Evolutionary conservation across 306 rosid genomes (phyloP).

Genomic region (Vigna hirtella): DNA sequence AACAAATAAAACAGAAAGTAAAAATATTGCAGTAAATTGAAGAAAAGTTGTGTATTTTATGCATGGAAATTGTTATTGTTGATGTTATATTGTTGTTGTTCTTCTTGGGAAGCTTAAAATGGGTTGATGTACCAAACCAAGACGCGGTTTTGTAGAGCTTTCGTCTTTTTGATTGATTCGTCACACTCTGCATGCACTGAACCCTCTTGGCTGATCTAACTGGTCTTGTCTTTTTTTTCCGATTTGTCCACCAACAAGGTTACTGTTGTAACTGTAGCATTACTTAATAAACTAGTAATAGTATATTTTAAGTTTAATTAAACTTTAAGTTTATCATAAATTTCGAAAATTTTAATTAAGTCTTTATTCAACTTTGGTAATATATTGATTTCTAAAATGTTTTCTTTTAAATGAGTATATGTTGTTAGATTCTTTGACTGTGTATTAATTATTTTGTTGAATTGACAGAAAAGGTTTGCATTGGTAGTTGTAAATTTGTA

Average conservation of each 20-base stretch:
- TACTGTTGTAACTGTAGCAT: neutral
- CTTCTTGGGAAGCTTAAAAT: slow-evolving; percentile 33
- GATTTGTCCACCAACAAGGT: slow-evolving; percentile 35
- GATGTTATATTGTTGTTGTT: neutral
- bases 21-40: neutral
- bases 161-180: slow-evolving; percentile 51
- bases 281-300: no score
- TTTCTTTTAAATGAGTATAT: no score
- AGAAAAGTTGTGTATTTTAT: neutral
- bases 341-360: no score
- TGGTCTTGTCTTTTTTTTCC: neutral
- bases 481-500: no score
- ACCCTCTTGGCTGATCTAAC: slow-evolving; percentile 53
- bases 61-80: neutral
- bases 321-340: no score
- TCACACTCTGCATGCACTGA: slow-evolving; percentile 28
- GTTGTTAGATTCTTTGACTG: no score
- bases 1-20: neutral
- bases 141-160: slow-evolving; percentile 55
- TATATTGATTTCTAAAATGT: no score
- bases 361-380: no score
- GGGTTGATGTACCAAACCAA: slow-evolving; percentile 68
- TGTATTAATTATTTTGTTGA: no score
- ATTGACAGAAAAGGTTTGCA: no score
- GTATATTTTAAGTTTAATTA: no score